Base-by-base conservation (phyloP, 2,329 filamentous ascomycete species). In the Trichoderma afroharzianum region DNA sequence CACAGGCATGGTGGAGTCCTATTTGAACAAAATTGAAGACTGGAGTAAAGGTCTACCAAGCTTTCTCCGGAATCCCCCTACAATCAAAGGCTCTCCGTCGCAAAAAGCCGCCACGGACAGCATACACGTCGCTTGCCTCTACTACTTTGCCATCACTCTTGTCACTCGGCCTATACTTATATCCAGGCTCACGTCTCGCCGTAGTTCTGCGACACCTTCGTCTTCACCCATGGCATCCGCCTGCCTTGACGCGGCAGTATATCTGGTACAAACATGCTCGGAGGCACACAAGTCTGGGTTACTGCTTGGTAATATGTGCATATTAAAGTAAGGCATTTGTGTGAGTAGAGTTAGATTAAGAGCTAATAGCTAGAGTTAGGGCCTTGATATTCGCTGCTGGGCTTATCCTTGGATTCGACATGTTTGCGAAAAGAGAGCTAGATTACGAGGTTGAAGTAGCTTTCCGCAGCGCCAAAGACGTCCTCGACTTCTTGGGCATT, bases 81-180 rank as follows among this genome's bases (percentile, higher is more conserved):
- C 55, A 12, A 33, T 58, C 2, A 55, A 30, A 28, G 36, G 43
- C n/a, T 15, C 67, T 8, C 15, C 59, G 15, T 9, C 50, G 3
- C 76, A 76, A 1, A 79, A 82, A 21, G 81, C 80, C 0, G 81
- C 83, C 2, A 82, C 88, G 30, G 84, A 83, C 0, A 87, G 83
- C 28, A 80, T 88, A 1, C 87, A 89, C 69, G 83, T 90, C 6
- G 85, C 87, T 0, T 89, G 87, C 71, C 79, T 85, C 0, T 90
- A 90, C 74, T 88, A 90, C 73, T 88, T 89, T 69, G 85, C 87
- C 0, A 85, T 89, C 0, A 89, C 88, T 24, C 76, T 89, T 0
- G 85, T 87, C 3, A 88, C 87, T 0, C 81, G 88, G 1, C 88
- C 87, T 0, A 85, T 89, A 32, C 76, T 90, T 9, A 86, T 89